phyloP scores from a whole-genome alignment of 2,329 filamentous ascomycete genomes.

The Laburnicola sp. region DNA sequence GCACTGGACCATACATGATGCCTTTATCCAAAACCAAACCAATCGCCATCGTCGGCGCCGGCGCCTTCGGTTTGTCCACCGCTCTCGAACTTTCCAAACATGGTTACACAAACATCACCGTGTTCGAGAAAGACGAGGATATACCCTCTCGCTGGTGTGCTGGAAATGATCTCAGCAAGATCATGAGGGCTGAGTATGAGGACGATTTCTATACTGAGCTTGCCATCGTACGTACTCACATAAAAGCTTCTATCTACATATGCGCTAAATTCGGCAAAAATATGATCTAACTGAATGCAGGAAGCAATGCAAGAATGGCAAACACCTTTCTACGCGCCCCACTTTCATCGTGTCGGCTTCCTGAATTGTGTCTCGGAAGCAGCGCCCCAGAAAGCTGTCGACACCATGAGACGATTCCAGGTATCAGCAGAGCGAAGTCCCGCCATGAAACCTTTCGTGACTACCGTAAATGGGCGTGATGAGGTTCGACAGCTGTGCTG shows the following conservation, averaged over 20 bases:
- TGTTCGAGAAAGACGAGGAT: slow-evolving; percentile 37
- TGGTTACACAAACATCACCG: slow-evolving; percentile 35
- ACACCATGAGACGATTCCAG: slow-evolving; percentile 51
- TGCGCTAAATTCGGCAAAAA: not conserved
- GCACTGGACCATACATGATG: too few relatives aligned
- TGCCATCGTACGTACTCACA: slow-evolving; percentile 49
- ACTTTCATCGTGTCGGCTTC: slow-evolving; percentile 58
- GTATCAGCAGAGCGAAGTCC: slow-evolving; percentile 49
- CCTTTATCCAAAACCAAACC: slow-evolving; percentile 23
- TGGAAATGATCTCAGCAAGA: slow-evolving; percentile 65
- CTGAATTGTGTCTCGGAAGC: slow-evolving; percentile 55
- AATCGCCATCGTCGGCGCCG: slow-evolving; percentile 35
- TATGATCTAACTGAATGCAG: slow-evolving; percentile 23
- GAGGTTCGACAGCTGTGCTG: slow-evolving; percentile 52
- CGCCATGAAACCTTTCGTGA: slow-evolving; percentile 48
- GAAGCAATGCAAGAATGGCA: slow-evolving; percentile 59
- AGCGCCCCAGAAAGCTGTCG: slow-evolving; percentile 54
- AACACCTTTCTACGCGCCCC: slow-evolving; percentile 57
- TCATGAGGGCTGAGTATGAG: slow-evolving; percentile 62
- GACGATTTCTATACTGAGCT: slow-evolving; percentile 60
- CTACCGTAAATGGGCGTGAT: slow-evolving; percentile 39
- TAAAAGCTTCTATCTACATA: too few relatives aligned
- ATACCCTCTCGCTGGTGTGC: slow-evolving; percentile 58
- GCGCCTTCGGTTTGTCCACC: slow-evolving; percentile 38
- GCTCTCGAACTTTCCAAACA: slow-evolving; percentile 35